A percentile compares a stretch with the other conserved stretches of the same genome.
Evolutionary conservation across 164 flowering plant species (phyloP).

Genomic region (Dillenia suffruticosa): DNA sequence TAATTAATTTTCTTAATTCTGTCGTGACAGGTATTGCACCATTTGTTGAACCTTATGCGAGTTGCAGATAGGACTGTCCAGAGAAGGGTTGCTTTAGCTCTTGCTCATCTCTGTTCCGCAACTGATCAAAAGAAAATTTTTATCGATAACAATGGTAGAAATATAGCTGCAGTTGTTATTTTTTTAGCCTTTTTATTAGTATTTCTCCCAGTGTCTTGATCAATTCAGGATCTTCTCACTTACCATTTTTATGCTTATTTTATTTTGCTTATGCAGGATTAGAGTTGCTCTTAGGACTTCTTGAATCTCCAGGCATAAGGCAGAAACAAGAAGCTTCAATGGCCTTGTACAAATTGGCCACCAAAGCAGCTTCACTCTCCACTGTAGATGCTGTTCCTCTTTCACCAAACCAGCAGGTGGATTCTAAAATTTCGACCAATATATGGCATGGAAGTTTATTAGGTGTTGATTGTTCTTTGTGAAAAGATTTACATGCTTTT

Average conservation of each 20-base stretch:
- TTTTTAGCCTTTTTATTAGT: not conserved
- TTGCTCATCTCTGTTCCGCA: slow-evolving; percentile 92
- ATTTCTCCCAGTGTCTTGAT: too few relatives aligned
- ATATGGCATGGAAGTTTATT: too few relatives aligned
- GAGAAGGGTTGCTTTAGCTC: slow-evolving; percentile 88
- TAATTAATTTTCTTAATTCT: slow-evolving; percentile 3
- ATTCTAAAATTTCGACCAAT: too few relatives aligned
- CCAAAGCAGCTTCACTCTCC: slow-evolving; percentile 70
- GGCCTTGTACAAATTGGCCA: slow-evolving; percentile 75
- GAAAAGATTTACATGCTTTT: too few relatives aligned
- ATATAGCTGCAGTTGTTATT: not conserved
- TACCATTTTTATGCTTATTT: not conserved
- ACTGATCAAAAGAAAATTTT: slow-evolving; percentile 82
- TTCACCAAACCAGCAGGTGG: slow-evolving; percentile 87
- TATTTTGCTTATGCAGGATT: slow-evolving; percentile 43
- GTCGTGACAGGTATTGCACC: slow-evolving; percentile 58
- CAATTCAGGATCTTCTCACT: too few relatives aligned
- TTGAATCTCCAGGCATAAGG: slow-evolving; percentile 59
- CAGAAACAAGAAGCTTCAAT: slow-evolving; percentile 85
- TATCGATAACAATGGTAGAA: slow-evolving; percentile 77
- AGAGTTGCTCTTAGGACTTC: slow-evolving; percentile 80
- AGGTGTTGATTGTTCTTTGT: too few relatives aligned
- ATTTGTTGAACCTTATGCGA: slow-evolving; percentile 81
- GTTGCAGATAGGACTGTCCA: slow-evolving; percentile 63
- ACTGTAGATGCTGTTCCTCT: slow-evolving; percentile 95